These are phyloP conservation scores for Stereocaulon alpinum DNA, from an alignment of 495 filamentous ascomycete genomes.

Conservation along the genomic window DNA sequence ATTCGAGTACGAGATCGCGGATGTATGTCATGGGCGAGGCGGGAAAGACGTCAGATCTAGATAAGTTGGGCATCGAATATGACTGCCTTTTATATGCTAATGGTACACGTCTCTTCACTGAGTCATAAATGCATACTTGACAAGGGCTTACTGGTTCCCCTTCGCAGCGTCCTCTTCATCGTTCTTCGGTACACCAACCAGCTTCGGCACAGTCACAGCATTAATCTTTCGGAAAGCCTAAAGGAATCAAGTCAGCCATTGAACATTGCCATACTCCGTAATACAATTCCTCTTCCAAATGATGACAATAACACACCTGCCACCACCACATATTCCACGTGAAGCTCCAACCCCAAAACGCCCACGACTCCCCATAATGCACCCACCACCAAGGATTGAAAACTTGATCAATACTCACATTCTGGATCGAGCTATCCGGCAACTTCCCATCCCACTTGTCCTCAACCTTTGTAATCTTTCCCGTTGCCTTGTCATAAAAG, in stretches of 20 bases:
- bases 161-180: conserved; percentile 39
- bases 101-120: neutral
- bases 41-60: too few relatives aligned
- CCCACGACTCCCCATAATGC: conserved; percentile 30
- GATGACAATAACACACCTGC: conserved; percentile 23
- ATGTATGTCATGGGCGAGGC: too few relatives aligned
- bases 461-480: conserved; percentile 43
- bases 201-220: conserved; percentile 41
- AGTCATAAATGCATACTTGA: too few relatives aligned
- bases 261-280: neutral
- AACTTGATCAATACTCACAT: conserved; percentile 35
- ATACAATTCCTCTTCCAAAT: neutral
- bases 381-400: conserved; percentile 32
- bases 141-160: conserved; percentile 18
- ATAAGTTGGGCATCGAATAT: too few relatives aligned
- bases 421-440: conserved; percentile 36
- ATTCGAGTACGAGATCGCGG: too few relatives aligned
- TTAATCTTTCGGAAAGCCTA: conserved; percentile 49
- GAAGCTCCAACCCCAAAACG: conserved; percentile 31
- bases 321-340: conserved; percentile 26
- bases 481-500: conserved; percentile 28
- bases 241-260: conserved; percentile 14
- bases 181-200: conserved; percentile 48
- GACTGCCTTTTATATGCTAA: neutral
- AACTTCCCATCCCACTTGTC: conserved; percentile 48